Base-by-base conservation (phyloP, 352 stramenopile species). In the Phytopythium kandeliae region DNA sequence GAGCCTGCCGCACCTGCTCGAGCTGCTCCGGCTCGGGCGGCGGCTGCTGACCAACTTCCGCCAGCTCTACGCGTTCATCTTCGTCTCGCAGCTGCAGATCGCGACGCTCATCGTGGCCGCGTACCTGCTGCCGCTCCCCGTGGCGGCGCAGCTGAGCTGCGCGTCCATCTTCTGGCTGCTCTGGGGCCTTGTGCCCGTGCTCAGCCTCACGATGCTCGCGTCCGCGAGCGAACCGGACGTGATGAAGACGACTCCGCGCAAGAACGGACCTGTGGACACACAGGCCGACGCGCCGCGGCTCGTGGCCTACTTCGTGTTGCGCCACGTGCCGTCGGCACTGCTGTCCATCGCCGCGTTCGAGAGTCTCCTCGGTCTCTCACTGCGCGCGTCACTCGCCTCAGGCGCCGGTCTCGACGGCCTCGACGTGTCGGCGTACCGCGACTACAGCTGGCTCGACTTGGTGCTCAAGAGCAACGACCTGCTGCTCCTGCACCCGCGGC, bases 241-340 rank as follows among this genome's bases (percentile, higher is more conserved):
- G 16, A 95, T 95, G 84, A 90, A 89, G 60, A 77, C 78, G 24
- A 95, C 84, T 4, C 84, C 84, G 47, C 75, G 73, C 51, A 95
- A 95, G 64, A 95, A 95, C 55, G 81, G 92, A 57, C 58, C 73
- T 16, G 63, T 86, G 13, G 76, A 82, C 25, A 64, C 84, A 28
- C 40, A 70, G 9, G 78, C 87, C 26, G 73, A 90, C 46, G 54
- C 89, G 2, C 63, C 76, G 16, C 66, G 80, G 1, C 62, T 92
- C 35, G 37, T 72, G 0, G 59, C 52, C 15, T 94, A 94, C 47
- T 92, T 92, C 61, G 43, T 86, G n/a, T 48, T 73, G 11, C 74
- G 83, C 8, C 80, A 91, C 55, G 55, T 92, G 12, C 80, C 83
- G 31, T 86, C 83, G 0, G 69, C 67, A 10, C 36, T 92, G 9